Base-by-base conservation (phyloP, 2,329 filamentous ascomycete genomes). In the Diaporthe amygdali region DNA sequence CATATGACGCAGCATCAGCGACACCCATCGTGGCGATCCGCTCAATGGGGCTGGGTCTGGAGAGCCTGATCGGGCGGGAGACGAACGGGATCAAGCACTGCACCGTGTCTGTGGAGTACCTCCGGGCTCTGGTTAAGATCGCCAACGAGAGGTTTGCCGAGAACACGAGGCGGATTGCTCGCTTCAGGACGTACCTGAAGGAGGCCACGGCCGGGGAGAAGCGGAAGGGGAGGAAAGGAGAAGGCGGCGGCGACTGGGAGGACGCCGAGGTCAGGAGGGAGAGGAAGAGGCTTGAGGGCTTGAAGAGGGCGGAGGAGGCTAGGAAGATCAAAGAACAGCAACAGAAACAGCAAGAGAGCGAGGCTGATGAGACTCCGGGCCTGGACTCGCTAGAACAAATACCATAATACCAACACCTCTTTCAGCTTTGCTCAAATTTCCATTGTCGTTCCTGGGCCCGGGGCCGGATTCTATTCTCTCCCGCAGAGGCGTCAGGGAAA, bases 11-110 rank as follows among this genome's bases (percentile, higher is more conserved):
- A 22, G 80, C 82, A 3, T 73, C 80, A 0, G 75, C 80, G 5
- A 87, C 79, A 22, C 94, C 94, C 2, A 93, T 97, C 80, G 93
- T 98, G 3, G 96, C 93, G 3, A 90, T 98, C 39, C 90, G 96
- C 22, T 95, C 94, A 6, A 93, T 94, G 80, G 95, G 95, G 0
- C 86, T 98, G 2, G 89, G 90, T 0, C 90, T 98, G 73, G 94
- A 97, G 81, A 94, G 93, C 1, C 87, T 98, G 32, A 87, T 98
- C 39, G 96, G 94, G 0, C 80, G 87, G 25, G 80, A 83, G 73
- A 84, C 78, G 9, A 79, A 83, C 5, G 84, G 87, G 17, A 72
- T 74, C 5, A 77, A 81, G 15, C 78, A 78, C 52, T 79, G 81
- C 55, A 82, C 92, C 27, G 93, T 97, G 1, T 84, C 90, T 2